These are phyloP conservation scores for Talaromyces sp. DNA, from an alignment of 2,329 filamentous ascomycete genomes.

Conservation along the genomic window DNA sequence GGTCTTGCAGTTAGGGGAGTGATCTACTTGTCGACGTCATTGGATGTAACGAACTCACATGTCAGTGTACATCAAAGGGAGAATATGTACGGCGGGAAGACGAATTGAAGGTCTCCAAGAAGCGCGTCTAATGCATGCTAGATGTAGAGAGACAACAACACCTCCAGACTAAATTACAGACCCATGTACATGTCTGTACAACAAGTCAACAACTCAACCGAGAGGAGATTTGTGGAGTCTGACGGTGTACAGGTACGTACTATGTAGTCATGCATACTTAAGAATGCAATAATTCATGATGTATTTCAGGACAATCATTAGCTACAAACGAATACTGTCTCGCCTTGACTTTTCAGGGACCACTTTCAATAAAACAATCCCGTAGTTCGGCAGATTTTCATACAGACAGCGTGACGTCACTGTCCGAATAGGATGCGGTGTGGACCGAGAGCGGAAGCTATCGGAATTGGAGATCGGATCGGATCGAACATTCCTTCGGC, in stretches of 20 bases:
- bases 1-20: not conserved
- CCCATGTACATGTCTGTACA: not conserved
- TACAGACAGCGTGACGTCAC: not conserved
- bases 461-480: slow-evolving; percentile 2
- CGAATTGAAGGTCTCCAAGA: slow-evolving; percentile 3
- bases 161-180: not conserved
- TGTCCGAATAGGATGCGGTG: not conserved
- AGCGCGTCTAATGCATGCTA: not conserved
- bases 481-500: not conserved
- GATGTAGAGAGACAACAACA: not conserved
- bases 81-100: not conserved
- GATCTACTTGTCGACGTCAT: slow-evolving; percentile 11
- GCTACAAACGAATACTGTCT: not conserved
- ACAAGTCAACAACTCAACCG: not conserved
- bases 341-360: not conserved
- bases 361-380: not conserved
- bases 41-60: not conserved
- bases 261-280: not conserved
- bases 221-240: not conserved
- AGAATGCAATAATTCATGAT: not conserved
- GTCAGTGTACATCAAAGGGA: not conserved
- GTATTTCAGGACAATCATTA: not conserved
- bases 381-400: not conserved
- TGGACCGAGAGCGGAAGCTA: not conserved
- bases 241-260: not conserved